A percentile compares a stretch with the other conserved stretches of the same genome.
Evolutionary conservation across 2,329 filamentous ascomycete species (phyloP).

Genomic region (Diaporthe australafricana): DNA sequence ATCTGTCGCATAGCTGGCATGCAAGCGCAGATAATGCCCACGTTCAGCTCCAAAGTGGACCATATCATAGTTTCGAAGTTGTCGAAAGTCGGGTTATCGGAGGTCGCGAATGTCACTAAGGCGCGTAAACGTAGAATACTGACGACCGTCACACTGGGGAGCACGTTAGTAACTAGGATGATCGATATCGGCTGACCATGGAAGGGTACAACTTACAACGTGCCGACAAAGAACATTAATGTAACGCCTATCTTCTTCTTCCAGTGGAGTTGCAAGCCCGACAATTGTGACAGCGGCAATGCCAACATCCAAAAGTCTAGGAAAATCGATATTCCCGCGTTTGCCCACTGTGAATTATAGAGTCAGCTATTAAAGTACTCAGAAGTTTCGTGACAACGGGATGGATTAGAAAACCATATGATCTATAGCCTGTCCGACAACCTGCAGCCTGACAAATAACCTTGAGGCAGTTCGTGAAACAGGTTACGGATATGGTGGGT

Average conservation of each 20-base stretch:
- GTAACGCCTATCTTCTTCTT: slow-evolving; percentile 56
- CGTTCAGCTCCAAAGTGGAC: slow-evolving; percentile 49
- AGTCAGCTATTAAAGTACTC: too few relatives aligned
- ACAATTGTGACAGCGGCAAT: slow-evolving; percentile 53
- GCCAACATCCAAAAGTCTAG: slow-evolving; percentile 57
- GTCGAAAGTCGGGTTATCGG: slow-evolving; percentile 47
- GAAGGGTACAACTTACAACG: slow-evolving; percentile 44
- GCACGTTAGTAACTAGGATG: background rate
- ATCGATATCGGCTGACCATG: background rate
- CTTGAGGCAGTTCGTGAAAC: too few relatives aligned
- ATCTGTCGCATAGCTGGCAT: slow-evolving; percentile 31
- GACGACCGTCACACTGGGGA: slow-evolving; percentile 46
- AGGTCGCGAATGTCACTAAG: slow-evolving; percentile 44
- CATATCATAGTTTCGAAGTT: slow-evolving; percentile 45
- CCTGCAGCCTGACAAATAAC: too few relatives aligned
- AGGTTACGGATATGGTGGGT: too few relatives aligned
- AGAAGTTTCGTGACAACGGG: too few relatives aligned
- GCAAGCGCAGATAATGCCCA: slow-evolving; percentile 47
- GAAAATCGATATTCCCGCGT: slow-evolving; percentile 54
- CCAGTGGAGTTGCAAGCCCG: slow-evolving; percentile 48
- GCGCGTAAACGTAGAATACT: slow-evolving; percentile 46
- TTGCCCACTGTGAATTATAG: slow-evolving; percentile 48
- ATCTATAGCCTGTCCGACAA: too few relatives aligned
- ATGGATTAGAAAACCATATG: too few relatives aligned
- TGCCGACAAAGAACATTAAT: slow-evolving; percentile 57